Base-by-base conservation (phyloP, 208 protist genomes). In the Leptomonas seymouri region DNA sequence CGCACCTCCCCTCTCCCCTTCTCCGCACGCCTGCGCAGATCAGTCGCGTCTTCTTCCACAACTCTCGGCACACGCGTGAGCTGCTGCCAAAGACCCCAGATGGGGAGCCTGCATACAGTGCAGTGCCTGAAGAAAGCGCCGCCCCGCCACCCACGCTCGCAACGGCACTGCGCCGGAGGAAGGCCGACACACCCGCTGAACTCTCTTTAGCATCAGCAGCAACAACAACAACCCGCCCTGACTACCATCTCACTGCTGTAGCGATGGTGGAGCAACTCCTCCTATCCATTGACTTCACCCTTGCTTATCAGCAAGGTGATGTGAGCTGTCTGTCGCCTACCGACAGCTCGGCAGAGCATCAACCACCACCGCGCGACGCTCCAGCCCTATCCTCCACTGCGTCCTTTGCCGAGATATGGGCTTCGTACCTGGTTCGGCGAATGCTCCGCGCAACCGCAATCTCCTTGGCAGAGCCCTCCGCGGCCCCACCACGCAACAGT, bases 221-320 rank as follows among this genome's bases (percentile, higher is more conserved):
- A 48, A 63, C 57, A 50, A 34, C 62, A 67, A 15, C 58, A 58
- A 5, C 45, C 48, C 36, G 23, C 44, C 11, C 25, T 27, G 28
- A 1, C 30, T 46, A 56, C 51, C 48, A 65, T 39, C 41, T 59
- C 58, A 66, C 51, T 2, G 12, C 57, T 27, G 67, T 31, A 5
- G 23, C 36, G 4, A 27, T 74, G n/a, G 50, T 74, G 20, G 67
- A 74, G 41, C 67, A 66, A 28, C 67, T 74, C 20, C 49, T 74
- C 23, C 41, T 66, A n/a, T 66, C 67, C 11, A 66, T 74, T 16
- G 67, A 65, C 39, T 74, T 74, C 41, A 59, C 67, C 41, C 46
- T 74, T 36, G 48, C 48, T 28, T 74, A 74, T 39, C 36, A 25
- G n/a, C 31, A 28, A 16, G 50, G 25, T n/a, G 30, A 25, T 42